Conservation (phyloP, 768 basidiomycete genomes). For the Lentinula detonsa region DNA sequence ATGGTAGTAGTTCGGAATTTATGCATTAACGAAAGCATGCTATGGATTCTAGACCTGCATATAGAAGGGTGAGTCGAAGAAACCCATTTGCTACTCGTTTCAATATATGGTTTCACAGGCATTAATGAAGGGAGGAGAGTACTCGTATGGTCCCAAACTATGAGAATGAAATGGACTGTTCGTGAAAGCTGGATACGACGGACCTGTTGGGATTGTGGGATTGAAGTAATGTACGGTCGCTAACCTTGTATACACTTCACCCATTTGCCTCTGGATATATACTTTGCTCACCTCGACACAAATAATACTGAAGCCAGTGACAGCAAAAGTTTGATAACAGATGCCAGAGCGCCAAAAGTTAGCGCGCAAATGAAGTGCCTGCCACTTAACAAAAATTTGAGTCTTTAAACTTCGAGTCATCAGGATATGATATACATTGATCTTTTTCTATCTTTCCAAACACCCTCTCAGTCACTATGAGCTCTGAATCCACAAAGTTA, state of each 20-base stretch:
- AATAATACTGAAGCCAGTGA: too few relatives aligned
- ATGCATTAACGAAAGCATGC: background rate
- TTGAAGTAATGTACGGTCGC: too few relatives aligned
- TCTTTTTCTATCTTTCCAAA: too few relatives aligned
- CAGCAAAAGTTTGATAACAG: too few relatives aligned
- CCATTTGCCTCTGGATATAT: too few relatives aligned
- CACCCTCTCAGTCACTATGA: background rate
- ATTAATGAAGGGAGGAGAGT: conserved; percentile 1
- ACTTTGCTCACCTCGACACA: too few relatives aligned
- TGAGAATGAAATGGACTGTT: background rate
- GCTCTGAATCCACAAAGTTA: background rate
- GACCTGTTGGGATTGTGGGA: too few relatives aligned
- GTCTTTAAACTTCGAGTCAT: conserved; percentile 1
- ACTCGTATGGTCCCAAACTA: background rate
- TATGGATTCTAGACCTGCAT: background rate
- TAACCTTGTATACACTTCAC: too few relatives aligned
- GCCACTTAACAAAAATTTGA: background rate
- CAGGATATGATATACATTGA: too few relatives aligned
- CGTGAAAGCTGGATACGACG: background rate
- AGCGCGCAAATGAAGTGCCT: background rate
- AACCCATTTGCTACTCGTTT: background rate
- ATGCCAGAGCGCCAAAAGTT: background rate
- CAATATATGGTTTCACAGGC: background rate
- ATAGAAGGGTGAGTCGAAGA: background rate
- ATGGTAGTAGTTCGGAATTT: background rate